Evolutionary conservation across 2,329 filamentous ascomycete species (phyloP).

Genomic region (Graphiopsis chlorocephala): DNA sequence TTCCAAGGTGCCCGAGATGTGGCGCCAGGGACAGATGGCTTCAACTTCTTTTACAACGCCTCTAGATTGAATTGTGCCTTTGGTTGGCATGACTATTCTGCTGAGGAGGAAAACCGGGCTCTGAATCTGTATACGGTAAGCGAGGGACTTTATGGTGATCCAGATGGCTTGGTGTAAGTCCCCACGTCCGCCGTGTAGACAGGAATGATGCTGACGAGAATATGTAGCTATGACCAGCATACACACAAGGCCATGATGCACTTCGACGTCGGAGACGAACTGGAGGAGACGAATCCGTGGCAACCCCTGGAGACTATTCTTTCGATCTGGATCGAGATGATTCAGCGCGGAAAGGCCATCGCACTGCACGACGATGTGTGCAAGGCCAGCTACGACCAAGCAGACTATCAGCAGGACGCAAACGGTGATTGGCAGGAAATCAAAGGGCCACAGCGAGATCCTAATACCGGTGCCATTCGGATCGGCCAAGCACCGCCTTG

Average conservation of each 20-base stretch:
- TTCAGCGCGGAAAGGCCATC: conserved; percentile 15
- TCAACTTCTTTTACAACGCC: conserved; percentile 20
- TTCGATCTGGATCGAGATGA: conserved; percentile 21
- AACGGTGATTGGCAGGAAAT: too few relatives aligned
- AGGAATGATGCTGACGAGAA: neutral
- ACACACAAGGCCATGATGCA: conserved; percentile 19
- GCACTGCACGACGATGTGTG: conserved; percentile 15
- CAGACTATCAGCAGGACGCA: too few relatives aligned
- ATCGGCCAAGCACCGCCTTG: conserved; percentile 12
- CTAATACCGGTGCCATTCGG: neutral
- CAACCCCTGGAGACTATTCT: conserved; percentile 19
- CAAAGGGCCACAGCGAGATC: conserved; percentile 4
- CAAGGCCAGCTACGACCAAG: conserved; percentile 3
- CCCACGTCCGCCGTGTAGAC: neutral
- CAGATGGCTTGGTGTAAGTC: conserved; percentile 19
- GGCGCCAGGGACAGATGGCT: neutral
- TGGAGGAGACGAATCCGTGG: conserved; percentile 11
- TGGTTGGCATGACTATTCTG: conserved; percentile 7
- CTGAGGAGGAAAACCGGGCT: neutral
- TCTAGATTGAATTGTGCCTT: neutral
- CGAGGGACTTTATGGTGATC: conserved; percentile 6
- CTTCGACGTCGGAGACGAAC: conserved; percentile 18
- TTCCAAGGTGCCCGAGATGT: conserved; percentile 13
- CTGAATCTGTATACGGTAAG: conserved; percentile 14
- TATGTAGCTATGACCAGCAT: conserved; percentile 11